Conservation (phyloP, 805 yeast species). For the Kazachstania psychrophila region DNA sequence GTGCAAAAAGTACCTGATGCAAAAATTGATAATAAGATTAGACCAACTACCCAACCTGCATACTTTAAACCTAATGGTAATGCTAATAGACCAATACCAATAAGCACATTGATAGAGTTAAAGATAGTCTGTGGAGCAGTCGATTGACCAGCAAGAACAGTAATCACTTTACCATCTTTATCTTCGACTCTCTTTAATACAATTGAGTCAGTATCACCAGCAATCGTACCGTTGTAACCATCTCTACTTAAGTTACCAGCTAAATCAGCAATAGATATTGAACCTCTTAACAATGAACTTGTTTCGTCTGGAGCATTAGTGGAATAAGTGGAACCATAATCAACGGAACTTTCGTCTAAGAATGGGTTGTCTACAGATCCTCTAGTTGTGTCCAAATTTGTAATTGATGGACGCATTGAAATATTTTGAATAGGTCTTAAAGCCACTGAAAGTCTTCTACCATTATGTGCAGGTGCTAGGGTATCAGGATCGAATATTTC, state of each 20-base stretch:
- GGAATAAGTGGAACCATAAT: conserved; percentile 31
- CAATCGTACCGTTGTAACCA: conserved; percentile 19
- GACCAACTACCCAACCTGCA: conserved; percentile 66
- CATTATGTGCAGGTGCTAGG: conserved; percentile 54
- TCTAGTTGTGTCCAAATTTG: conserved; percentile 13
- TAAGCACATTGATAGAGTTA: conserved; percentile 66
- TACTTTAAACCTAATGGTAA: conserved; percentile 59
- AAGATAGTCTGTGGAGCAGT: conserved; percentile 70
- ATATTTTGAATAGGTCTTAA: conserved; percentile 9
- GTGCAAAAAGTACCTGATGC: conserved; percentile 68
- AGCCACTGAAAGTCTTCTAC: conserved; percentile 47
- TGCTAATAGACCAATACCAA: conserved; percentile 69
- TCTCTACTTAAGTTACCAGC: conserved; percentile 34
- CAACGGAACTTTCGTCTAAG: conserved; percentile 26
- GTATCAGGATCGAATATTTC: conserved; percentile 61
- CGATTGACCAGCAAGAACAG: conserved; percentile 73
- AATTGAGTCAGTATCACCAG: conserved; percentile 41
- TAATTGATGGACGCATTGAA: conserved; percentile 19
- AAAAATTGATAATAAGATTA: conserved; percentile 46
- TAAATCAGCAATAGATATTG: conserved; percentile 39
- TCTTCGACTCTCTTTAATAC: conserved; percentile 58
- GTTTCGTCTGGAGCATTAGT: neutral
- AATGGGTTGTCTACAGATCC: conserved; percentile 3
- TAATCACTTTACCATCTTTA: conserved; percentile 56
- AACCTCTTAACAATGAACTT: conserved; percentile 28